Evolutionary conservation across 176 grass and related monocot species (phyloP), one percentile per base, ranked within the genome.

Genomic region (Eleusine indica): DNA sequence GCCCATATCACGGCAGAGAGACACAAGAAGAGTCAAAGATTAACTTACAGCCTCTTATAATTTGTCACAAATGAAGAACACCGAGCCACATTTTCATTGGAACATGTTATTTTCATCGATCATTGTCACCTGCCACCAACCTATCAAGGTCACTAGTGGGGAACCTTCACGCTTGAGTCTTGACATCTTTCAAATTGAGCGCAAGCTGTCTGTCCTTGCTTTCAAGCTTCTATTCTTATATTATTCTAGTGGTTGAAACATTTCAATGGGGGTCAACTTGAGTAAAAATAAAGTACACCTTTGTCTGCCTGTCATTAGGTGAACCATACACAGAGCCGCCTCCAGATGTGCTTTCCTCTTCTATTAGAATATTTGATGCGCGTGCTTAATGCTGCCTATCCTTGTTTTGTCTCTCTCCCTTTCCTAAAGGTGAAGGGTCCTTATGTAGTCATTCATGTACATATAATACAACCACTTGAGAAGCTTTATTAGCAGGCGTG

Each of bases 161-260:
- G 11, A 82, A 51, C 67, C 83, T 82, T 82, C 88, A 90, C 79
- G 88, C 88, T 82, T 32, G 49, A 14, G 14, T 52, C 49, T 52
- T 52, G 67, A 68, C 73, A 82, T 68, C 83, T 82, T 82, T 90
- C 68, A 74, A 73, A 78, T 68, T 72, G 80, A 68, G 62, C 78
- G 51, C 51, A 68, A 86, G 67, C 49, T 90, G 73, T 78, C 79
- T 86, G 88, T 82, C 83, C 67, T 90, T 78, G 57, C 47, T 49
- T 86, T 66, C 48, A 48, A 66, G 39, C 73, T 82, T 78, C 83
- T 82, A 40, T 73, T 81, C 66, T 90, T 90, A 82, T 73, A 78
- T 82, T 86, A 90, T 90, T 86, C 67, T 83, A 82, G 83, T 90
- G 88, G 88, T 90, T 90, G 88, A 82, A 83, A 90, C 88, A 86